Conservation (phyloP, 257 asterid species). For the Ehretia macrophylla region DNA sequence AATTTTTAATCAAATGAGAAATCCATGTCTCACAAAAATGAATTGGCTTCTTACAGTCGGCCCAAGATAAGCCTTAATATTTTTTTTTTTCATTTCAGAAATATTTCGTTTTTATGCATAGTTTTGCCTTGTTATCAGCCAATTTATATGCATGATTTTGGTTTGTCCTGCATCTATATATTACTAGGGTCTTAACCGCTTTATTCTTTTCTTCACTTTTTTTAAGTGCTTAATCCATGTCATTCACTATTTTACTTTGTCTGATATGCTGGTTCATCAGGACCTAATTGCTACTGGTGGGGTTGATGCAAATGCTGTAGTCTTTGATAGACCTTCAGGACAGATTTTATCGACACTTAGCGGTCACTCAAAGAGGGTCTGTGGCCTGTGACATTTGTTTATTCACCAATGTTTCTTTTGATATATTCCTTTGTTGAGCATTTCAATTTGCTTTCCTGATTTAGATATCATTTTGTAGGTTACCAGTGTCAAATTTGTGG, state of each 20-base stretch:
- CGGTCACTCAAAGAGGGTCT: constrained; percentile 96
- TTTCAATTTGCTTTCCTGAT: neutral
- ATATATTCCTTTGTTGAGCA: neutral
- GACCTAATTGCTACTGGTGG: constrained; percentile 97
- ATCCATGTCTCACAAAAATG: no score
- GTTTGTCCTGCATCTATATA: neutral
- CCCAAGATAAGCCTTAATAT: no score
- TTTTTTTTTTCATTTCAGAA: no score
- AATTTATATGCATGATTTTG: no score
- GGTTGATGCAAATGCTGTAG: constrained; percentile 72
- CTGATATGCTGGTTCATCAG: constrained; percentile 31
- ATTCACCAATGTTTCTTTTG: neutral
- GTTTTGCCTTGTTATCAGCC: no score
- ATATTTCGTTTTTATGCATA: no score
- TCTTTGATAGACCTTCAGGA: constrained; percentile 86
- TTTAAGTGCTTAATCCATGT: neutral
- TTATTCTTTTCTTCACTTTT: neutral
- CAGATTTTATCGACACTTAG: constrained; percentile 86
- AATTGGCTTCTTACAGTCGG: no score
- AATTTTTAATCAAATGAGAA: no score
- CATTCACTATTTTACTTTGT: neutral
- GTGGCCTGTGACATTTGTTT: neutral
- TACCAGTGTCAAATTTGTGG: constrained; percentile 79
- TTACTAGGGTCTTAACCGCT: neutral
- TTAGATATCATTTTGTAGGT: constrained; percentile 35